These are phyloP conservation scores for Penicillium bialowiezense DNA, from an alignment of 495 filamentous ascomycete genomes.

Conservation along the genomic window DNA sequence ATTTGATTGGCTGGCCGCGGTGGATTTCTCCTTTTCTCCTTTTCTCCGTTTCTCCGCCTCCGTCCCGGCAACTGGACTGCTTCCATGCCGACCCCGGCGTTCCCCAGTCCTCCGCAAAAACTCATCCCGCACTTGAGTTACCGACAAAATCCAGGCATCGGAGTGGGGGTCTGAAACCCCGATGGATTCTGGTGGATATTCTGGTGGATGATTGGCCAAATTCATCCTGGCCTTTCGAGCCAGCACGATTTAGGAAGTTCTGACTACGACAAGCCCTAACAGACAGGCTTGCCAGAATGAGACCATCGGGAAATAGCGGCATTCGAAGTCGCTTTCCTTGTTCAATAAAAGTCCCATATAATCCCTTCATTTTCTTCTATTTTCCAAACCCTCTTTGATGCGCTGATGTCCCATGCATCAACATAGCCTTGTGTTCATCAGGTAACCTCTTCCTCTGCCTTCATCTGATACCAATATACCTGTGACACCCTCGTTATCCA, in stretches of 20 bases:
- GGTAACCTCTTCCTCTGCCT: too few species aligned
- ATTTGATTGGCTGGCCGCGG: background rate
- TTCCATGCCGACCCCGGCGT: slow-evolving; percentile 1
- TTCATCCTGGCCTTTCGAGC: background rate
- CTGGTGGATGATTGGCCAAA: background rate
- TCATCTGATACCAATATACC: too few species aligned
- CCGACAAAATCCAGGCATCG: background rate
- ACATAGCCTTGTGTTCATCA: too few species aligned
- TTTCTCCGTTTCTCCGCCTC: slow-evolving; percentile 19
- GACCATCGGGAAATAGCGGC: background rate
- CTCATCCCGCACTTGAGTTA: slow-evolving; percentile 2
- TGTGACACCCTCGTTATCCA: too few species aligned
- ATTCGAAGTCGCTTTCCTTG: background rate
- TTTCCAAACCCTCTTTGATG: background rate
- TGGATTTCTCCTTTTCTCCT: slow-evolving; percentile 20
- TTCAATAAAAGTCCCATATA: background rate
- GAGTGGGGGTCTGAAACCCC: background rate
- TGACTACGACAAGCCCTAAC: background rate
- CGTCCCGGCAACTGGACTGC: background rate
- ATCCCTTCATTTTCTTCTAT: background rate
- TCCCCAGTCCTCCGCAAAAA: slow-evolving; percentile 4
- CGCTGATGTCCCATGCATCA: background rate
- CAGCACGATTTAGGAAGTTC: background rate
- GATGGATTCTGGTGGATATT: background rate
- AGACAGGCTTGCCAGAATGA: background rate